Evolutionary conservation across 495 filamentous ascomycete species (phyloP).

Genomic region (Aspergillus heteromorphus): DNA sequence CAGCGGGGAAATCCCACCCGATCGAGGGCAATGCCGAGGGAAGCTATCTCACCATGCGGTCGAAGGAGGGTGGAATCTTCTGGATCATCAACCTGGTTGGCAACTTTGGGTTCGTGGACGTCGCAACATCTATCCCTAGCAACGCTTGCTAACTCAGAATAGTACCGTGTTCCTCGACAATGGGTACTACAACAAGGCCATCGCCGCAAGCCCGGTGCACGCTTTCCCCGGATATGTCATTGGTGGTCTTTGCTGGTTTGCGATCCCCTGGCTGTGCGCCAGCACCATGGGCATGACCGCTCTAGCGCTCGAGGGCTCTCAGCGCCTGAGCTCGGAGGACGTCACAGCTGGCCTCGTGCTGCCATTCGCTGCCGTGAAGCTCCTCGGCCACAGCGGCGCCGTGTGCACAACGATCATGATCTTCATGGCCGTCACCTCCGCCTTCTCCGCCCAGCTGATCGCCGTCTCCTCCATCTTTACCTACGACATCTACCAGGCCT

Average conservation of each 20-base stretch:
- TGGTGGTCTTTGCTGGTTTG: conserved; percentile 90
- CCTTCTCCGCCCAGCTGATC: conserved; percentile 84
- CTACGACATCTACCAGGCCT: conserved; percentile 80
- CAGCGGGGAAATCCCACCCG: conserved; percentile 65
- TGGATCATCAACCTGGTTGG: conserved; percentile 94
- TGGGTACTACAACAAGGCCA: conserved; percentile 91
- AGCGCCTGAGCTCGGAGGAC: conserved; percentile 66
- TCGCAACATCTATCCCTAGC: neutral
- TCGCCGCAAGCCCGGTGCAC: conserved; percentile 82
- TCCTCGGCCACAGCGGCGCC: conserved; percentile 85
- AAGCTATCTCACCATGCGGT: conserved; percentile 86
- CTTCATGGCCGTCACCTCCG: conserved; percentile 95
- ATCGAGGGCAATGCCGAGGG: conserved; percentile 82
- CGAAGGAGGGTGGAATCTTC: conserved; percentile 84
- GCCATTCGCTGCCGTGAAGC: conserved; percentile 81
- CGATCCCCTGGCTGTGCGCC: conserved; percentile 88
- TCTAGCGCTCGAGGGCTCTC: conserved; percentile 70
- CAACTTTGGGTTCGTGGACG: conserved; percentile 29
- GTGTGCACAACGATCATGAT: conserved; percentile 78
- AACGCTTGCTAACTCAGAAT: neutral
- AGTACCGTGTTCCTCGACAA: conserved; percentile 77
- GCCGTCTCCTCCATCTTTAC: conserved; percentile 91
- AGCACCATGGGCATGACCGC: conserved; percentile 93
- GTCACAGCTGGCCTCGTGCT: conserved; percentile 84
- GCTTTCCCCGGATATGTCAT: conserved; percentile 91